A percentile compares a stretch with the other conserved stretches of the same genome.
phyloP scores from a whole-genome alignment of 1,139 yeast genomes.

The Kurtzmaniella quercitrusa region DNA sequence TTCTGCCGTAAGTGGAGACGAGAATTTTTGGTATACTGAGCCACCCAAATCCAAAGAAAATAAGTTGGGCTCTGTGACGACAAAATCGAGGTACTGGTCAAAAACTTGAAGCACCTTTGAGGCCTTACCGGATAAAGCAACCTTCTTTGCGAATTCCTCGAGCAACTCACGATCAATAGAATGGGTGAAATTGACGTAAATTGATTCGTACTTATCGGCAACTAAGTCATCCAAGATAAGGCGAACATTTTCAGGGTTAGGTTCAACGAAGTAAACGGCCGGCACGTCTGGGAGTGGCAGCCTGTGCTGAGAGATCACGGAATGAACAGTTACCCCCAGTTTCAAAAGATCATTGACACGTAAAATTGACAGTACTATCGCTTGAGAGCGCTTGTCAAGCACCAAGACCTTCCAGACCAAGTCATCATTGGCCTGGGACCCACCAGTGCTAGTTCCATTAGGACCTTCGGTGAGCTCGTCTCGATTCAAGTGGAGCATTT shows the following conservation, averaged over 20 bases:
- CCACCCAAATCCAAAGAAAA: conserved; percentile 71
- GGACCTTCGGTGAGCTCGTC: conserved; percentile 38
- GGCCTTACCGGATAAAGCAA: conserved; percentile 67
- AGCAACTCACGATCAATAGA: conserved; percentile 70
- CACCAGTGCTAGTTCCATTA: conserved; percentile 18
- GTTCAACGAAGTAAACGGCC: conserved; percentile 86
- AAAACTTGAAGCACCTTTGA: conserved; percentile 76
- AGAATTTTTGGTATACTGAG: conserved; percentile 60
- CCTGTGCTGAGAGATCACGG: conserved; percentile 64
- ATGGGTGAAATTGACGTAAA: conserved; percentile 83
- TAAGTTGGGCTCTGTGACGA: conserved; percentile 89
- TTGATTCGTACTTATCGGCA: conserved; percentile 70
- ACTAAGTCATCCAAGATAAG: conserved; percentile 68
- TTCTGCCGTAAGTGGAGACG: conserved; percentile 69
- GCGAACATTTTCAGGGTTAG: conserved; percentile 71
- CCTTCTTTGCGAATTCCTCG: conserved; percentile 85
- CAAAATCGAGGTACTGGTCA: conserved; percentile 89
- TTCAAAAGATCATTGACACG: conserved; percentile 85
- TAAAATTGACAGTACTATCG: conserved; percentile 81
- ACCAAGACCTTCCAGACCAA: conserved; percentile 91
- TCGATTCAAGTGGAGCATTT: conserved; percentile 77
- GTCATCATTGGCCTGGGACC: conserved; percentile 34
- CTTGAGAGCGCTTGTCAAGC: conserved; percentile 76
- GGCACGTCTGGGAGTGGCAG: conserved; percentile 90
- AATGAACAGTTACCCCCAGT: conserved; percentile 88